Percentiles rank a stretch among this genome's conserved stretches.
Conservation (phyloP, 2,329 filamentous ascomycete genomes). For the Stagonosporopsis chrysanthemi region DNA sequence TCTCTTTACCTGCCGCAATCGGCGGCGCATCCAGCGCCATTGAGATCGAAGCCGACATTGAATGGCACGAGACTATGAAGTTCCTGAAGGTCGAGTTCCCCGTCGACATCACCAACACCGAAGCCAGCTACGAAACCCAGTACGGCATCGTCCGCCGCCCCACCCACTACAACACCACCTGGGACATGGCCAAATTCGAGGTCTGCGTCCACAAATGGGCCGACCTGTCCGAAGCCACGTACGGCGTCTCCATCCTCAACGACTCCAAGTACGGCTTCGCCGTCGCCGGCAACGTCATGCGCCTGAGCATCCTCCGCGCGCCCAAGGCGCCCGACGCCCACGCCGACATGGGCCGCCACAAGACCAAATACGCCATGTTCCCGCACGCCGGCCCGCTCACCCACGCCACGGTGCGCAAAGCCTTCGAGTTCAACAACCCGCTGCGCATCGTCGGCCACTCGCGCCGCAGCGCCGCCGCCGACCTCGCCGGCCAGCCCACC, state of each 20-base stretch:
- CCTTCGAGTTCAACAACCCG: conserved; percentile 89
- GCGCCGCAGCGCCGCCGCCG: conserved; percentile 20
- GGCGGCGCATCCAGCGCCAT: conserved; percentile 72
- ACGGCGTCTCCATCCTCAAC: conserved; percentile 91
- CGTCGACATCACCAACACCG: conserved; percentile 86
- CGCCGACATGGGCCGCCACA: conserved; percentile 90
- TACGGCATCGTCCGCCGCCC: conserved; percentile 88
- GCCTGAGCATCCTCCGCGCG: conserved; percentile 82
- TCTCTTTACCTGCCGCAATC: conserved; percentile 76
- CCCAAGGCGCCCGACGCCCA: conserved; percentile 93
- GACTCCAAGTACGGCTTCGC: conserved; percentile 97
- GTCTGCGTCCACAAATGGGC: conserved; percentile 96
- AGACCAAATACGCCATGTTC: conserved; percentile 88
- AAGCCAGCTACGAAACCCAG: conserved; percentile 94
- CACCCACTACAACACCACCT: conserved; percentile 97
- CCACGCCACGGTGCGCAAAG: conserved; percentile 78
- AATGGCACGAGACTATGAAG: conserved; percentile 96
- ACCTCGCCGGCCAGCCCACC: conserved; percentile 2
- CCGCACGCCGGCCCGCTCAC: conserved; percentile 80
- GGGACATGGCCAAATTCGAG: conserved; percentile 98
- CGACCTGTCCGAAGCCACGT: conserved; percentile 85
- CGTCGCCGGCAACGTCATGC: conserved; percentile 87
- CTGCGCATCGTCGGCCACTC: conserved; percentile 62
- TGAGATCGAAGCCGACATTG: conserved; percentile 84
- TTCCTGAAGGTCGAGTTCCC: conserved; percentile 99